Conservation (phyloP, 257 asterid species). For the Coffea eugenioides region DNA sequence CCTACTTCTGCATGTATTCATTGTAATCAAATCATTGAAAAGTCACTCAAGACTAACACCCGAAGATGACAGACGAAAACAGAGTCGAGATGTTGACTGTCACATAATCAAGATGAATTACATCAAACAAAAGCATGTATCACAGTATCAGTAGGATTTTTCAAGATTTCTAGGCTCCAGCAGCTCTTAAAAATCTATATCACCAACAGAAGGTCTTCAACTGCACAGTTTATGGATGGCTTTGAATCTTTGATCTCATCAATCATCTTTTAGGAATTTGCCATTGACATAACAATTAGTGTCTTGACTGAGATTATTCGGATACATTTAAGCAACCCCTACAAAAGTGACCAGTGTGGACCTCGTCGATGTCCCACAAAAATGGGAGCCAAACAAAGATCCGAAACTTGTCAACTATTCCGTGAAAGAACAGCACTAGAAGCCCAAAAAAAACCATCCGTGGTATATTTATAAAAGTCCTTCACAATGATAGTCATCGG, state of each 20-base stretch:
- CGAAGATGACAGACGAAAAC: neutral
- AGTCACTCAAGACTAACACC: slow-evolving; percentile 1
- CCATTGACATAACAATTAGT: too few species aligned
- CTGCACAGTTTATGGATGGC: neutral
- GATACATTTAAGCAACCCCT: neutral
- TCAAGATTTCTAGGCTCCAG: neutral
- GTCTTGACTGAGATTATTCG: neutral
- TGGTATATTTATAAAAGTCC: neutral
- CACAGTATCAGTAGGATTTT: neutral
- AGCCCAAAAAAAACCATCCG: neutral
- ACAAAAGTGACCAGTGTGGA: neutral
- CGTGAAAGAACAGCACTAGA: neutral
- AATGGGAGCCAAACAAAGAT: neutral
- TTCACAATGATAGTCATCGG: neutral
- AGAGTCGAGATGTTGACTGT: neutral
- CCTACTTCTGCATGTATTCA: neutral
- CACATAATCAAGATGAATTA: neutral
- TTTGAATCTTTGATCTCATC: neutral
- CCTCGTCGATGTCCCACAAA: neutral
- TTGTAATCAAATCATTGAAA: neutral
- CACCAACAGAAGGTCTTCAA: neutral
- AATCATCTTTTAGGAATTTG: neutral
- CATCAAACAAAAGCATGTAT: neutral
- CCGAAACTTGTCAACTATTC: neutral
- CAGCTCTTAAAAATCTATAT: neutral